phyloP scores from a whole-genome alignment of 2,329 filamentous ascomycete species.

The Fusarium mexicanum region DNA sequence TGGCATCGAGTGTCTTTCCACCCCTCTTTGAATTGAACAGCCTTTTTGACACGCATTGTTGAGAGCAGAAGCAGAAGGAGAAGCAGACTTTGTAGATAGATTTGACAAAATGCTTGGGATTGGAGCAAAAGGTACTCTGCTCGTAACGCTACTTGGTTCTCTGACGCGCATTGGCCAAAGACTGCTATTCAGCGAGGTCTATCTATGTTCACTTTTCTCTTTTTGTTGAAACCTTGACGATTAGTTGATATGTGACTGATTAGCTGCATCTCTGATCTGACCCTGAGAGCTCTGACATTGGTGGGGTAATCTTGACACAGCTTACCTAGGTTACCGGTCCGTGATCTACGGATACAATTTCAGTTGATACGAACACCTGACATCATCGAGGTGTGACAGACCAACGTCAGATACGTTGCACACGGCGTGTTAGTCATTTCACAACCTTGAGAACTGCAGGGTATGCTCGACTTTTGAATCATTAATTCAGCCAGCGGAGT shows the following conservation, averaged over 20 bases:
- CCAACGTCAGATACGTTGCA: conserved; percentile 14
- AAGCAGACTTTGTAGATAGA: conserved; percentile 23
- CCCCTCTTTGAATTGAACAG: conserved; percentile 33
- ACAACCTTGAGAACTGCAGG: conserved; percentile 5
- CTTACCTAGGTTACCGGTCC: not conserved
- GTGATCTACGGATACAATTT: not conserved
- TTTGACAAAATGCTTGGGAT: conserved; percentile 9
- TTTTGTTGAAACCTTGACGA: not conserved
- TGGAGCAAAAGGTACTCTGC: conserved; percentile 4
- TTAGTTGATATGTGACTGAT: not conserved
- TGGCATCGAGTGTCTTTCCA: not conserved
- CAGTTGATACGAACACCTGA: conserved; percentile 26
- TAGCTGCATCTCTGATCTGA: not conserved
- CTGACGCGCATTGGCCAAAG: not conserved
- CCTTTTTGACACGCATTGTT: conserved; percentile 19
- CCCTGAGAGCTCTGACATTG: not conserved
- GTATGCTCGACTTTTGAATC: not conserved
- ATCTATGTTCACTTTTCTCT: not conserved
- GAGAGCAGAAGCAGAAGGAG: not conserved
- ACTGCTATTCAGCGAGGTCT: not conserved
- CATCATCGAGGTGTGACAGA: conserved; percentile 20
- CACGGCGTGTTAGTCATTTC: conserved; percentile 5
- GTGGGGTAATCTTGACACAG: conserved; percentile 21
- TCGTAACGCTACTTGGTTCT: not conserved
- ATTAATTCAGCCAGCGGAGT: not conserved